Percentiles rank a stretch among this genome's conserved stretches.
phyloP scores from a whole-genome alignment of 2,329 filamentous ascomycete genomes.

The Aspergillus sojae region DNA sequence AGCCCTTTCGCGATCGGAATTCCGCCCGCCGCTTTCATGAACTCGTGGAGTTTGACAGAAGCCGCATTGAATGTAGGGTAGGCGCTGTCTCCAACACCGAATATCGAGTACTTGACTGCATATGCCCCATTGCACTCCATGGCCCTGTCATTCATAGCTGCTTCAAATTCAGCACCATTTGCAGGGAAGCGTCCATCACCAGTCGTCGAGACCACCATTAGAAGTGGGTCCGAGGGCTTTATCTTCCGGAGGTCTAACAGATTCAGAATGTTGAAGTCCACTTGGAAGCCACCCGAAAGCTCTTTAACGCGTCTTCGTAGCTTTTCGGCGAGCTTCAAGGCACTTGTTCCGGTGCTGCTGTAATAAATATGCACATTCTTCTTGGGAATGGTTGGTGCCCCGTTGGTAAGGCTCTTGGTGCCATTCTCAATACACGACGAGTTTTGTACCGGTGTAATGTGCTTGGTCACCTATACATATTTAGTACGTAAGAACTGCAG shows the following conservation, averaged over 20 bases:
- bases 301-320: background rate
- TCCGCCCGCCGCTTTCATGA: background rate
- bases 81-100: conserved; percentile 7
- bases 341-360: conserved; percentile 5
- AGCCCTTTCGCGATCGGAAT: background rate
- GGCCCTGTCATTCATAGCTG: background rate
- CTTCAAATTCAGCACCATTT: conserved; percentile 1
- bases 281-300: background rate
- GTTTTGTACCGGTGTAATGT: background rate
- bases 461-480: background rate
- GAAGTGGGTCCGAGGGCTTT: background rate
- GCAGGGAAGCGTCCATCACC: conserved; percentile 3
- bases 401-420: background rate
- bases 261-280: background rate
- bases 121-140: background rate
- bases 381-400: background rate
- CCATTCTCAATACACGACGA: background rate
- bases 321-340: background rate
- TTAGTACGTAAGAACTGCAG: background rate
- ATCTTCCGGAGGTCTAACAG: background rate
- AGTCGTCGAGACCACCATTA: background rate
- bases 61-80: conserved; percentile 8
- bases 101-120: background rate
- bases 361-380: conserved; percentile 2
- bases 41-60: background rate